Percentiles rank a stretch among this genome's conserved stretches.
These are phyloP conservation scores for Carex parvula DNA, from an alignment of 176 grass and related monocot species.

Conservation along the genomic window DNA sequence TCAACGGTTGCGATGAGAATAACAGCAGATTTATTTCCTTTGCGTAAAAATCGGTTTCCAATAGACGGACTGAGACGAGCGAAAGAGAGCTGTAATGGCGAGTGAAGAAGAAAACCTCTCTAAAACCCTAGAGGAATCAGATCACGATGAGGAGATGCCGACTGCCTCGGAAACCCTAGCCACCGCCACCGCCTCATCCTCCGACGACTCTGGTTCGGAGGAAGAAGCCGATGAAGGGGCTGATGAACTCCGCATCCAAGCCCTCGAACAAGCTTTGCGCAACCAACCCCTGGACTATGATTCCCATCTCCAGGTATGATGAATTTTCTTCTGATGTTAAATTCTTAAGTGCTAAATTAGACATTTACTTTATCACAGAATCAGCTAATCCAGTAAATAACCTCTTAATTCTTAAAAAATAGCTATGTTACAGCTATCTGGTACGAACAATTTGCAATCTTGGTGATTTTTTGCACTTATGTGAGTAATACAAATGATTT, in stretches of 20 bases:
- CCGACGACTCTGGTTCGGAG: constrained; percentile 38
- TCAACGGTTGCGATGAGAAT: too few species aligned
- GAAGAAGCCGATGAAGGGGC: constrained; percentile 39
- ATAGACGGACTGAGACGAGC: not conserved
- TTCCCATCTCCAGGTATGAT: constrained; percentile 55
- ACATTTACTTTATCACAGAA: too few species aligned
- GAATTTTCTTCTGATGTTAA: too few species aligned
- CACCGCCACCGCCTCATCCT: constrained; percentile 9
- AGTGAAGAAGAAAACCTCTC: constrained; percentile 32
- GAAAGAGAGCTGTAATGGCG: not conserved
- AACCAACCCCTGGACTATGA: constrained; percentile 72
- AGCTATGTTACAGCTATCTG: not conserved
- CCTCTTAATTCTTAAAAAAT: not conserved
- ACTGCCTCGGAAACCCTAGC: constrained; percentile 16
- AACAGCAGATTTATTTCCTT: too few species aligned
- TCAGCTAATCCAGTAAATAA: not conserved
- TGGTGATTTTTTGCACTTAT: too few species aligned
- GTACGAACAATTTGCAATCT: not conserved
- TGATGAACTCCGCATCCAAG: constrained; percentile 62
- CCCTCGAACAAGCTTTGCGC: constrained; percentile 53
- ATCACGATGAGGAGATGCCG: constrained; percentile 27
- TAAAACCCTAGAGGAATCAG: constrained; percentile 23
- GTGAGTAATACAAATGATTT: too few species aligned
- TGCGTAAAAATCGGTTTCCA: not conserved
- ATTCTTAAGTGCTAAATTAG: too few species aligned